phyloP scores from a whole-genome alignment of 495 filamentous ascomycete species.

The Hypomontagnella monticulosa region DNA sequence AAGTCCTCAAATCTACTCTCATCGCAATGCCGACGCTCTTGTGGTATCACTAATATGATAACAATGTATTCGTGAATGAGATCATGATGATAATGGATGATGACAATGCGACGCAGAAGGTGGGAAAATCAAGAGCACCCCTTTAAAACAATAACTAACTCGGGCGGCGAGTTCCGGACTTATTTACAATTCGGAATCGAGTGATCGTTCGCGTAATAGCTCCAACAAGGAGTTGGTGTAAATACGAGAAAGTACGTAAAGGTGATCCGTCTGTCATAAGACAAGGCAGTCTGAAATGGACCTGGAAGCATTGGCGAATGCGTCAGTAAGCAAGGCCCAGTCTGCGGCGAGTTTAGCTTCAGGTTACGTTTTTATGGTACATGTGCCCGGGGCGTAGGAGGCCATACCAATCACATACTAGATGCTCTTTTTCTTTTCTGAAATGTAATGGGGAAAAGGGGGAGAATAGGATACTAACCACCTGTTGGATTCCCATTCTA shows the following conservation, averaged over 20 bases:
- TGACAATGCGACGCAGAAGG: slow-evolving; percentile 15
- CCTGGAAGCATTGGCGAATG: slow-evolving; percentile 30
- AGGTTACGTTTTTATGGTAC: not conserved
- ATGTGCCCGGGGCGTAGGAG: not conserved
- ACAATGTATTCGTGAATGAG: slow-evolving; percentile 15
- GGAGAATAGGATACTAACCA: slow-evolving; percentile 65
- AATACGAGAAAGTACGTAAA: not conserved
- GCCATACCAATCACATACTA: not conserved
- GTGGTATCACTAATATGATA: slow-evolving; percentile 44
- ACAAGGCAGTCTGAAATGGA: slow-evolving; percentile 43
- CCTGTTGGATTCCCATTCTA: slow-evolving; percentile 73
- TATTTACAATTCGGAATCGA: not conserved
- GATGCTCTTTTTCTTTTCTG: too few species aligned
- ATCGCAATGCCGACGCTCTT: slow-evolving; percentile 26
- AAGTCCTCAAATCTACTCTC: slow-evolving; percentile 27
- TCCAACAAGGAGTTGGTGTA: not conserved
- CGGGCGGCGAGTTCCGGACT: not conserved
- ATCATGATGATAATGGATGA: slow-evolving; percentile 7
- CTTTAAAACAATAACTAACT: not conserved
- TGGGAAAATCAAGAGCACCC: not conserved
- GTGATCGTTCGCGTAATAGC: not conserved
- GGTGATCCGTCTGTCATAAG: slow-evolving; percentile 24
- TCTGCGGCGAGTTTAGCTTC: slow-evolving; percentile 19
- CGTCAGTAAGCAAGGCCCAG: slow-evolving; percentile 30
- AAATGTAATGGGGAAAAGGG: not conserved